Base-by-base conservation (phyloP, 108 stramenopile species). In the Schizochytrium sp. region DNA sequence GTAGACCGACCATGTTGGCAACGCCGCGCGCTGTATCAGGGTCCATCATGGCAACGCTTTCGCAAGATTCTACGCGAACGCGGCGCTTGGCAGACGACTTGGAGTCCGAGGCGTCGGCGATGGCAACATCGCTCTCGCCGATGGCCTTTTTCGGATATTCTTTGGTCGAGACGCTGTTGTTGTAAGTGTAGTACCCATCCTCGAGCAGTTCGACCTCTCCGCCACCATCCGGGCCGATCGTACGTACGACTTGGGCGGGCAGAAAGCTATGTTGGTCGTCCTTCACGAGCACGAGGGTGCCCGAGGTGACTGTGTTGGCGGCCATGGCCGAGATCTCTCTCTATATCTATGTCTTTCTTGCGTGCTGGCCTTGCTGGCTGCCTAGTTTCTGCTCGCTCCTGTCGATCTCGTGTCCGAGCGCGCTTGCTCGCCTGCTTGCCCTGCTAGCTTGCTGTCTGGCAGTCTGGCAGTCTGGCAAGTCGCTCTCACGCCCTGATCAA, bases 1-100 rank as follows among this genome's bases (percentile, higher is more conserved):
- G 92, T 16, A 94, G 83, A 72, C 93, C 92, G 60, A 93, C 92
- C 60, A 94, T 91, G n/a, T 91, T 90, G 34, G 63, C 63, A 10
- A 69, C 63, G 41, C 63, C 63, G 25, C 8, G 8, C 63, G 14
- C 63, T 23, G 18, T 18, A 14, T 69, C 34, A 18, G 63, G 34
- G 63, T 69, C 63, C 63, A 69, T 69, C 63, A 69, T 69, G 41
- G 63, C 25, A 1, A 69, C 63, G 41, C 41, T 41, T 10, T 69
- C 63, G 63, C 63, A 18, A 12, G 14, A 16, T 18, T 69, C 21
- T 23, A 69, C 63, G 41, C 34, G 41, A 8, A 69, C 25, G 34
- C 63, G 25, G 34, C 41, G 63, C 63, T 69, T 69, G 8, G 14
- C 41, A 23, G 63, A 14, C 1, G 55, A 8, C 55, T 57, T 57